These are phyloP conservation scores for Isoetes engelmannii DNA, from an alignment of 83 land plant species.

Conservation along the genomic window DNA sequence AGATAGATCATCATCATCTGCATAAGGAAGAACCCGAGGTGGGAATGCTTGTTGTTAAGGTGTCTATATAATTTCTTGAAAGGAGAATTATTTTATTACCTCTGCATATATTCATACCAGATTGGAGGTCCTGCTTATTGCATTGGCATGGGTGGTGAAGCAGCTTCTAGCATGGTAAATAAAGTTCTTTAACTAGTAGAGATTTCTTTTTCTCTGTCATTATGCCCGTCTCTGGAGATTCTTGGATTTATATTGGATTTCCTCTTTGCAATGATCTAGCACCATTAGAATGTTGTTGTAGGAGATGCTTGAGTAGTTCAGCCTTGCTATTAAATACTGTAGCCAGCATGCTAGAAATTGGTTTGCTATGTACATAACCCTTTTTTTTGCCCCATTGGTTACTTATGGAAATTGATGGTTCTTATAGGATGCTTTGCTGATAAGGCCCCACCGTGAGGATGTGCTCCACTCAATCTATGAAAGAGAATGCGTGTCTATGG, in stretches of 20 bases:
- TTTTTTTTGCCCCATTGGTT: neutral
- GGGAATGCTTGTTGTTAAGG: slow-evolving; percentile 93
- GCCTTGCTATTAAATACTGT: too few relatives aligned
- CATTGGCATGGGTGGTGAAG: slow-evolving; percentile 99
- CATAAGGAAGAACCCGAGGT: slow-evolving; percentile 71
- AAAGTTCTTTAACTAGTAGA: too few relatives aligned
- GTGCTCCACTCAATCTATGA: slow-evolving; percentile 62
- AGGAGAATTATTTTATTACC: neutral
- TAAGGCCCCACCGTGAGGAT: slow-evolving; percentile 60
- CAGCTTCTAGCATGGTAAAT: slow-evolving; percentile 94
- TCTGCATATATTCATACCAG: slow-evolving; percentile 16
- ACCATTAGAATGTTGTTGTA: too few relatives aligned
- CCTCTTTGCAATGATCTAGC: too few relatives aligned
- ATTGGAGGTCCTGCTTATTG: slow-evolving; percentile 98
- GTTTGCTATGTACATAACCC: neutral
- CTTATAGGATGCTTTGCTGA: slow-evolving; percentile 70
- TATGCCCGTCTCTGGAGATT: too few relatives aligned
- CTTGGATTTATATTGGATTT: too few relatives aligned
- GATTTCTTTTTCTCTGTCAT: too few relatives aligned
- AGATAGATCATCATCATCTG: slow-evolving; percentile 78
- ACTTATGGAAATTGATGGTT: neutral
- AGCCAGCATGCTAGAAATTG: too few relatives aligned
- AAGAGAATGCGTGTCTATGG: slow-evolving; percentile 93
- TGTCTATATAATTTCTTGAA: neutral
- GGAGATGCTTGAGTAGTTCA: too few relatives aligned